phyloP scores from a whole-genome alignment of 2,329 filamentous ascomycete species.

The Aspergillus fijiensis region DNA sequence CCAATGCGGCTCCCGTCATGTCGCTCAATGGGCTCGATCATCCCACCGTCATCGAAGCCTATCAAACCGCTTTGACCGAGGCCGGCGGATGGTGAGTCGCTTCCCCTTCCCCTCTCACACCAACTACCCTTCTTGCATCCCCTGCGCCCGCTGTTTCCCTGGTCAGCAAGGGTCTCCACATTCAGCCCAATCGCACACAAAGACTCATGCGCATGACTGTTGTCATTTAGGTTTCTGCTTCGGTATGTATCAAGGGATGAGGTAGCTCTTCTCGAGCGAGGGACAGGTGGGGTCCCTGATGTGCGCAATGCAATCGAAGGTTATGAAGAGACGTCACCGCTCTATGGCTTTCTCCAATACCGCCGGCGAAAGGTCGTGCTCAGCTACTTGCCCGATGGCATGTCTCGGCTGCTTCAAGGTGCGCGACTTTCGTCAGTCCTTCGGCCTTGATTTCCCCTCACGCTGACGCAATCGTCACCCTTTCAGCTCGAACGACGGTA shows the following conservation, averaged over 20 bases:
- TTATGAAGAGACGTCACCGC: slow-evolving; percentile 80
- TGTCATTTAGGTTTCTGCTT: slow-evolving; percentile 75
- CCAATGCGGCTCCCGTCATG: slow-evolving; percentile 59
- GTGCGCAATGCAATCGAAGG: slow-evolving; percentile 73
- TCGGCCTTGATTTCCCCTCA: slow-evolving; percentile 1
- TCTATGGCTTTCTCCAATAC: slow-evolving; percentile 91
- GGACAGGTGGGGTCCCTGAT: slow-evolving; percentile 79
- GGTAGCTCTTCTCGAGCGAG: slow-evolving; percentile 72
- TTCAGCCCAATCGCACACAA: not conserved
- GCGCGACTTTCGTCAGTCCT: slow-evolving; percentile 31
- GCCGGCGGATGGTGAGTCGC: slow-evolving; percentile 85
- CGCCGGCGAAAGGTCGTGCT: slow-evolving; percentile 85
- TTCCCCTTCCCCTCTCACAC: not conserved
- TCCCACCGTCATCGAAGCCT: slow-evolving; percentile 76
- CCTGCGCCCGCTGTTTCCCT: slow-evolving; percentile 10
- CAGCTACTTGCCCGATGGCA: slow-evolving; percentile 88
- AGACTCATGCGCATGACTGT: slow-evolving; percentile 10
- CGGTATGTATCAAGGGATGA: slow-evolving; percentile 89
- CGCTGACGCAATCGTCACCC: slow-evolving; percentile 11
- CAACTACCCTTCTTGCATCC: not conserved
- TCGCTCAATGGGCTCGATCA: slow-evolving; percentile 94
- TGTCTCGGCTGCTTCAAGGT: slow-evolving; percentile 92
- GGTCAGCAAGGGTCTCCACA: slow-evolving; percentile 11
- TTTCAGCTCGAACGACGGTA: slow-evolving; percentile 73
- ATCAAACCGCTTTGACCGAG: slow-evolving; percentile 75